Evolutionary conservation across 768 basidiomycete genomes (phyloP).

Genomic region (Dioszegia hungarica): DNA sequence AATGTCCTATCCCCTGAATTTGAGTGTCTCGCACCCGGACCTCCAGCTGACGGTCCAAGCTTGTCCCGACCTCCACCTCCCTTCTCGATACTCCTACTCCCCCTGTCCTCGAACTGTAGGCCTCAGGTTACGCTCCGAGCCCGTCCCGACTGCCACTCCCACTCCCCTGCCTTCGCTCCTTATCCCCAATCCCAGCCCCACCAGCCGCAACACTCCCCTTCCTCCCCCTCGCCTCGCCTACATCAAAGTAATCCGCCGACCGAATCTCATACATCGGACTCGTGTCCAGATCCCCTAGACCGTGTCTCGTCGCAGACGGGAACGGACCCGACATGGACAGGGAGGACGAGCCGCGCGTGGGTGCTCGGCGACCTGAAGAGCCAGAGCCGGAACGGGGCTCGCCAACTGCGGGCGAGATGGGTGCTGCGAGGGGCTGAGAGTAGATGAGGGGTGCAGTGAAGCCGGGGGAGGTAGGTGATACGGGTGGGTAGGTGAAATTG

Average conservation of each 20-base stretch:
- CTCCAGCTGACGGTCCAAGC: too few species aligned
- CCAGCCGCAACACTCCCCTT: background rate
- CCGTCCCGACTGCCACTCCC: slow-evolving; percentile 4
- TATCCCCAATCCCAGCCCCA: background rate
- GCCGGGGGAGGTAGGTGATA: background rate
- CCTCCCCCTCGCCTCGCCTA: slow-evolving; percentile 1
- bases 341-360: slow-evolving; percentile 1
- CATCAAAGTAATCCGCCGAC: slow-evolving; percentile 26
- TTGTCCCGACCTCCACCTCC: too few species aligned
- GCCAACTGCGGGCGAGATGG: background rate
- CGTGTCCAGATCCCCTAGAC: background rate
- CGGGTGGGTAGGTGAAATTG: background rate
- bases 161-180: background rate
- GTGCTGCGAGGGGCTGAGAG: background rate
- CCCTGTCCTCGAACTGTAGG: too few species aligned
- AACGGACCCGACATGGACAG: slow-evolving; percentile 36
- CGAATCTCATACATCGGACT: slow-evolving; percentile 40
- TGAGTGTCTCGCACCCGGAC: too few species aligned
- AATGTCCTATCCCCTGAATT: too few species aligned
- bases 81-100: too few species aligned
- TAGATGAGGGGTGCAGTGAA: slow-evolving; percentile 10
- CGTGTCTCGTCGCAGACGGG: slow-evolving; percentile 20
- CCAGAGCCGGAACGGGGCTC: background rate
- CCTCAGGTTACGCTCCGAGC: too few species aligned
- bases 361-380: slow-evolving; percentile 5